Conservation (phyloP, 1,284 basidiomycete species). For the Trichosporon asahii region DNA sequence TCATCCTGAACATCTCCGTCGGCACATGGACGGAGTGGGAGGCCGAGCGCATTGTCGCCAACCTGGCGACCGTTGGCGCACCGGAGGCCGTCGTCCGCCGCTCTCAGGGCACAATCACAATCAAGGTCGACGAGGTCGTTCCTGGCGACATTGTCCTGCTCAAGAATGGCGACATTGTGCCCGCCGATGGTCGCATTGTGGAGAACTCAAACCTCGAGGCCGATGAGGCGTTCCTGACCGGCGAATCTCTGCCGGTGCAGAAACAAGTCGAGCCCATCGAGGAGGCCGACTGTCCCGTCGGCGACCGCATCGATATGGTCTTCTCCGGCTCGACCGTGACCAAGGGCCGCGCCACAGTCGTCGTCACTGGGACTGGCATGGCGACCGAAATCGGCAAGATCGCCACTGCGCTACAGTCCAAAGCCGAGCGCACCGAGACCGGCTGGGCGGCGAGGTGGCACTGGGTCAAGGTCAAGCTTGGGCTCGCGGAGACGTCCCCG, state of each 20-base stretch:
- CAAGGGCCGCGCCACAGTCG: conserved; percentile 62
- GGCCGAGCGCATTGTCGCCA: conserved; percentile 54
- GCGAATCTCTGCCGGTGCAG: conserved; percentile 64
- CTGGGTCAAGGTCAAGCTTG: conserved; percentile 51
- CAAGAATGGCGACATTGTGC: conserved; percentile 61
- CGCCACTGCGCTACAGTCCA: conserved; percentile 54
- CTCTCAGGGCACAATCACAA: conserved; percentile 49
- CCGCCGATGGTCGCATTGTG: conserved; percentile 59
- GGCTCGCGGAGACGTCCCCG: conserved; percentile 57
- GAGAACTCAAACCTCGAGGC: conserved; percentile 57
- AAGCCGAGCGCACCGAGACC: conserved; percentile 46
- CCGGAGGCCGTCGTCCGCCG: conserved; percentile 64
- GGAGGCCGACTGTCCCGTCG: conserved; percentile 55
- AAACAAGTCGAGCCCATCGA: conserved; percentile 57
- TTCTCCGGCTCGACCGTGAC: conserved; percentile 63
- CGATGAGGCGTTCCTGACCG: conserved; percentile 68
- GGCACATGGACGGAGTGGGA: conserved; percentile 53
- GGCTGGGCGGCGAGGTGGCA: conserved; percentile 48
- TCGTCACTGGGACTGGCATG: conserved; percentile 65
- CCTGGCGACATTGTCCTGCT: conserved; percentile 62
- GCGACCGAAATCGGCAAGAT: conserved; percentile 64
- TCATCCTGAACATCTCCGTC: conserved; percentile 58
- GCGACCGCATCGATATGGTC: conserved; percentile 51
- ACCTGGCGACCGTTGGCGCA: conserved; percentile 54
- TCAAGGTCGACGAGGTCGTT: conserved; percentile 62